Evolutionary conservation across 257 asterid species (phyloP).

Genomic region (Przewalskia tangutica): DNA sequence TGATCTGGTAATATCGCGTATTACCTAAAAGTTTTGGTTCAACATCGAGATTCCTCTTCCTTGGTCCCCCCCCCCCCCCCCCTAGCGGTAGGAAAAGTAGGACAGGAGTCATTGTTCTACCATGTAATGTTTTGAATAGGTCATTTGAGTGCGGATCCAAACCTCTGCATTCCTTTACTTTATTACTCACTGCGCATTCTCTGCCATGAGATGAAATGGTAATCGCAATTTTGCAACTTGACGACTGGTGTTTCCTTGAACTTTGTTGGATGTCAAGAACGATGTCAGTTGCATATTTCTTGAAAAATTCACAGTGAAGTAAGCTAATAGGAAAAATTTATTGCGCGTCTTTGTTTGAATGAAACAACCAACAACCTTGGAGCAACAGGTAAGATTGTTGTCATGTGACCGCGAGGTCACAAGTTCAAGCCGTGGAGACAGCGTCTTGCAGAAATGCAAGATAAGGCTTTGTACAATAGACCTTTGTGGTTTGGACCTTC

Average conservation of each 20-base stretch:
- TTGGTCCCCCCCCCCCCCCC: not conserved
- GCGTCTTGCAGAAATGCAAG: too few relatives aligned
- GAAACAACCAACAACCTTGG: too few relatives aligned
- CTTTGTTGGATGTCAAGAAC: not conserved
- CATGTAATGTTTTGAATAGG: not conserved
- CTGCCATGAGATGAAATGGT: not conserved
- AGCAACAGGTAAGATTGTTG: too few relatives aligned
- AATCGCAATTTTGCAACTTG: not conserved
- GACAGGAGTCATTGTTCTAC: not conserved
- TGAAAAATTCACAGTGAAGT: not conserved
- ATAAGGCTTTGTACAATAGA: too few relatives aligned
- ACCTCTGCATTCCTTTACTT: not conserved
- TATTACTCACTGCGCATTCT: not conserved
- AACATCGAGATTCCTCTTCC: not conserved
- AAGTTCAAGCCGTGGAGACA: too few relatives aligned
- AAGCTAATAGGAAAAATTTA: not conserved
- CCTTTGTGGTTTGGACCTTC: too few relatives aligned
- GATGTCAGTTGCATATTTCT: not conserved
- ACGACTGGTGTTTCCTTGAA: not conserved
- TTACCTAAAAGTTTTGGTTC: not conserved
- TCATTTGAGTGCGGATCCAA: not conserved
- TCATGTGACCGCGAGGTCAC: too few relatives aligned
- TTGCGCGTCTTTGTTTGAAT: not conserved
- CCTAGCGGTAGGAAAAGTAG: not conserved
- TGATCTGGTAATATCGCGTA: not conserved